Conservation (phyloP, 1,284 basidiomycete genomes). For the Irpex rosettiformis region DNA sequence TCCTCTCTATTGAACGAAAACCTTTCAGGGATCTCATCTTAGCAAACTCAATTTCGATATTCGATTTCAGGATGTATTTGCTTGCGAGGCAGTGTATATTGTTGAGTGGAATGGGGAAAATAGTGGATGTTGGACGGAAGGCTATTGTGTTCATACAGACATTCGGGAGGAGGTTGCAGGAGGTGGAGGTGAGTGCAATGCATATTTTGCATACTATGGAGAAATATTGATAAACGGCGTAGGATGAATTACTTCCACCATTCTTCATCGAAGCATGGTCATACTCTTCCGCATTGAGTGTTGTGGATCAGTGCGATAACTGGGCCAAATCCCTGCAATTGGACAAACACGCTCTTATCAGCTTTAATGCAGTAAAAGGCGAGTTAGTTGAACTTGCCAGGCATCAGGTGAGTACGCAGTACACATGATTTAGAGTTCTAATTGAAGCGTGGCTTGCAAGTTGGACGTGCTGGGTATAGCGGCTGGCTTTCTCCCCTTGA, state of each 20-base stretch:
- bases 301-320: slow-evolving; percentile 79
- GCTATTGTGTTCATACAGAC: slow-evolving; percentile 71
- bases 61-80: slow-evolving; percentile 92
- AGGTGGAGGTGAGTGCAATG: slow-evolving; percentile 59
- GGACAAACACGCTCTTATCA: slow-evolving; percentile 40
- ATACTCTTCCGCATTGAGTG: slow-evolving; percentile 87
- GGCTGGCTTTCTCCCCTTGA: slow-evolving; percentile 65
- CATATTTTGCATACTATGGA: background rate
- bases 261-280: slow-evolving; percentile 93
- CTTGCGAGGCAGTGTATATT: slow-evolving; percentile 84
- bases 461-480: slow-evolving; percentile 80
- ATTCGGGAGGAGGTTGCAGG: slow-evolving; percentile 77
- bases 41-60: slow-evolving; percentile 88
- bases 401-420: slow-evolving; percentile 54
- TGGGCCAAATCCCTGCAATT: slow-evolving; percentile 57
- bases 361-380: slow-evolving; percentile 70
- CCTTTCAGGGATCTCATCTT: slow-evolving; percentile 88
- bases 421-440: slow-evolving; percentile 4
- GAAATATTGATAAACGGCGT: background rate
- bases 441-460: slow-evolving; percentile 35
- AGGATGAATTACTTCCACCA: slow-evolving; percentile 63
- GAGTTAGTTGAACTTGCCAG: slow-evolving; percentile 82
- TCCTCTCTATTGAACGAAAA: slow-evolving; percentile 81
- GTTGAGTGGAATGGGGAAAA: slow-evolving; percentile 67
- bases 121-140: slow-evolving; percentile 69